Conservation (phyloP, 192 early-diverging fungal species). For the Podila epicladia region DNA sequence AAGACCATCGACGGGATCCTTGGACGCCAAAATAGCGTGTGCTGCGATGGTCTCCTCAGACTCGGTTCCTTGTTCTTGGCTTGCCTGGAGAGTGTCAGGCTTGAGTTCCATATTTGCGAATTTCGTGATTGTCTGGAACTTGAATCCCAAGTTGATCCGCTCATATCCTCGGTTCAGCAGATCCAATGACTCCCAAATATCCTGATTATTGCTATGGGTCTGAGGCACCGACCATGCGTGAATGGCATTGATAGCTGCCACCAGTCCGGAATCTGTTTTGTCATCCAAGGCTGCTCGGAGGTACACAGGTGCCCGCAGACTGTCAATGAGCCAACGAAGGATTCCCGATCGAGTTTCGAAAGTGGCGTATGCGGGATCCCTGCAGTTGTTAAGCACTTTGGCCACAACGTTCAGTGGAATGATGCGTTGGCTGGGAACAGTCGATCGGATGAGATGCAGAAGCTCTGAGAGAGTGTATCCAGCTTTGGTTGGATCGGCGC, state of each 20-base stretch:
- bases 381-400: slow-evolving; percentile 63
- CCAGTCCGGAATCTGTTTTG: slow-evolving; percentile 64
- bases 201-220: slow-evolving; percentile 18
- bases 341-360: slow-evolving; percentile 36
- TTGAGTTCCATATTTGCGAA: slow-evolving; percentile 54
- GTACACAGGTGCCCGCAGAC: slow-evolving; percentile 57
- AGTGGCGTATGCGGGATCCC: slow-evolving; percentile 31
- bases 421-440: slow-evolving; percentile 81
- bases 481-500: slow-evolving; percentile 80
- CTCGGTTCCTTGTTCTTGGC: slow-evolving; percentile 51
- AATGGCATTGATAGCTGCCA: slow-evolving; percentile 59
- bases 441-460: slow-evolving; percentile 82
- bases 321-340: slow-evolving; percentile 52
- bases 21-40: slow-evolving; percentile 58
- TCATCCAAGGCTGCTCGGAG: slow-evolving; percentile 76
- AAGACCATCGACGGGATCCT: slow-evolving; percentile 67
- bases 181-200: slow-evolving; percentile 52
- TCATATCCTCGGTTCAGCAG: slow-evolving; percentile 47
- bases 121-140: slow-evolving; percentile 23
- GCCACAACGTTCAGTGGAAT: slow-evolving; percentile 71
- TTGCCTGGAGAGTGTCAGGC: slow-evolving; percentile 34
- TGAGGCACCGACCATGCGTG: slow-evolving; percentile 51
- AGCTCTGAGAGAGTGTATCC: slow-evolving; percentile 91
- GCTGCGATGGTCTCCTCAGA: slow-evolving; percentile 51
- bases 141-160: slow-evolving; percentile 27